Evolutionary conservation across 2,329 filamentous ascomycete genomes (phyloP).

Genomic region (Phialophora chinensis): DNA sequence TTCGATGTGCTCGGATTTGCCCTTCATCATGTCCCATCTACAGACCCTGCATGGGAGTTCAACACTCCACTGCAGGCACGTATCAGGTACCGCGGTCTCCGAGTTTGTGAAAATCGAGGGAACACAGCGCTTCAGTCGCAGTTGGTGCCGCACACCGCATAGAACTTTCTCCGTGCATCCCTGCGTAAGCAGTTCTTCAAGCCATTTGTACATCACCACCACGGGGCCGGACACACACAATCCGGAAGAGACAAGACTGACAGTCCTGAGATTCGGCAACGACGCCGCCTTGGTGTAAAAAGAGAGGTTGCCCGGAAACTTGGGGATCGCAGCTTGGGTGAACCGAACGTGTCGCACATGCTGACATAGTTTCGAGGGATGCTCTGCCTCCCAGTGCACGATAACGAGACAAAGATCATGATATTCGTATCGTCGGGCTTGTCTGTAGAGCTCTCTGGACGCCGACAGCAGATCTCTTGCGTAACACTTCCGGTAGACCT

Average conservation of each 20-base stretch:
- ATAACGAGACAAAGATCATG: constrained; percentile 5
- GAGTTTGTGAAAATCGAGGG: background rate
- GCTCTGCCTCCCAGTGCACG: background rate
- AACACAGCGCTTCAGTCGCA: background rate
- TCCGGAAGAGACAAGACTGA: background rate
- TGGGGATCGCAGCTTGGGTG: background rate
- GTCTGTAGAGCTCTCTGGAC: background rate
- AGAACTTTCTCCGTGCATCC: constrained; percentile 3
- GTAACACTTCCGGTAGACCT: background rate
- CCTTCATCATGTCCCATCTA: background rate
- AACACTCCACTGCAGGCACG: background rate
- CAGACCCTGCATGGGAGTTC: background rate
- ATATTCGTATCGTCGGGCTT: constrained; percentile 4
- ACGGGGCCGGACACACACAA: background rate
- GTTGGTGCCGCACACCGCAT: background rate
- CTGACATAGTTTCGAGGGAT: background rate
- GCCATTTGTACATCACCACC: constrained; percentile 8
- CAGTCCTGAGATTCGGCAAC: background rate
- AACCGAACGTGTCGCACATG: constrained; percentile 3
- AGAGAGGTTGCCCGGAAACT: background rate
- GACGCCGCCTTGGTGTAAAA: background rate
- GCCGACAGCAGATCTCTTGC: background rate
- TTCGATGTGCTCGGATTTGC: background rate
- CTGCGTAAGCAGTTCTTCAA: background rate
- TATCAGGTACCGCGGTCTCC: background rate